Conservation (phyloP, 2,329 filamentous ascomycete species). For the Chrysoporthe deuterocubensis region DNA sequence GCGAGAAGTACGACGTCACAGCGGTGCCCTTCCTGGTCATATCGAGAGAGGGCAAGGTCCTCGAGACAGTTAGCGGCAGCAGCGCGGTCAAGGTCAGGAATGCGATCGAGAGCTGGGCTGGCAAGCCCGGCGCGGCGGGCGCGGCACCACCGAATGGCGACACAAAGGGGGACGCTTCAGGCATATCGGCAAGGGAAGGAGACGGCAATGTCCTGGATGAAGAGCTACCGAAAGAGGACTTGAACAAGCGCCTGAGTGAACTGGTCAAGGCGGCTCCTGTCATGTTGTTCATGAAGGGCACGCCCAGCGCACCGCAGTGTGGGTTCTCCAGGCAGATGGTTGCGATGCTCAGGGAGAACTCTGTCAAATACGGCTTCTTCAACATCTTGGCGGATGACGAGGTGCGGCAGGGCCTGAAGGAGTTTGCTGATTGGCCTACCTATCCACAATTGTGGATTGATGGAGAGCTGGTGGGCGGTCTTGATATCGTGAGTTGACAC, state of each 20-base stretch:
- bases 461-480: constrained; percentile 86
- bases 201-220: constrained; percentile 50
- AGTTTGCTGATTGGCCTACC: constrained; percentile 98
- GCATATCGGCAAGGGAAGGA: constrained; percentile 43
- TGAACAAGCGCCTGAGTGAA: constrained; percentile 78
- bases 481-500: constrained; percentile 81
- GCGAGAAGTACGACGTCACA: constrained; percentile 90
- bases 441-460: constrained; percentile 94
- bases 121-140: constrained; percentile 44
- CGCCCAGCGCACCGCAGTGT: constrained; percentile 92
- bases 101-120: constrained; percentile 83
- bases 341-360: constrained; percentile 81
- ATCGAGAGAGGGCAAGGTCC: constrained; percentile 71
- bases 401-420: constrained; percentile 93
- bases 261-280: constrained; percentile 94
- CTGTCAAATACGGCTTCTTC: constrained; percentile 97
- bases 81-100: constrained; percentile 84
- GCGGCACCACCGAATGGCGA: constrained; percentile 39
- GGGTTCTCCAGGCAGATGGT: constrained; percentile 94
- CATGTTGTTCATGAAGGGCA: constrained; percentile 99
- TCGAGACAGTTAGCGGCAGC: constrained; percentile 88
- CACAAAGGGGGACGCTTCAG: constrained; percentile 39
- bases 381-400: constrained; percentile 98
- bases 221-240: constrained; percentile 69
- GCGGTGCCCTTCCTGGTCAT: constrained; percentile 93